phyloP scores from a whole-genome alignment of 306 rosid species.

The Ormosia semicastrata region DNA sequence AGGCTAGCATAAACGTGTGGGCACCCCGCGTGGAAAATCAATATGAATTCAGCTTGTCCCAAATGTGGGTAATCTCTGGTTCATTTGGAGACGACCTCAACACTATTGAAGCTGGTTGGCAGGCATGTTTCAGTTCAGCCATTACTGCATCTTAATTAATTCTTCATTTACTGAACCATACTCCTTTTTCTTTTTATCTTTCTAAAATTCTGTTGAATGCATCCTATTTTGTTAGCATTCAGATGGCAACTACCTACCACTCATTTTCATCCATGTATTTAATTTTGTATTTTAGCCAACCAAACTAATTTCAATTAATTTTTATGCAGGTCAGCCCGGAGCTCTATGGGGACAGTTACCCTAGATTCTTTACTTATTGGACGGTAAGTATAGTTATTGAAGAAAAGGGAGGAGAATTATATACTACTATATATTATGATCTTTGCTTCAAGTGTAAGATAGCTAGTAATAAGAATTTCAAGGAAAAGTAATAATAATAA shows the following conservation, averaged over 20 bases:
- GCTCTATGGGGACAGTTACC: conserved; percentile 89
- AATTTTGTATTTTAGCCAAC: conserved; percentile 7
- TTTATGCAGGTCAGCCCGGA: conserved; percentile 87
- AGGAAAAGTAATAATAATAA: background rate
- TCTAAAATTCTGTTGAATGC: conserved; percentile 3
- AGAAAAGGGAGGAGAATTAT: background rate
- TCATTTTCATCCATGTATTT: conserved; percentile 8
- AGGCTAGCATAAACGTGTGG: conserved; percentile 97
- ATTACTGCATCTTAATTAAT: conserved; percentile 23
- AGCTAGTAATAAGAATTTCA: background rate
- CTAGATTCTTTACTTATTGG: conserved; percentile 97
- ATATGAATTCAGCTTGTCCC: conserved; percentile 95
- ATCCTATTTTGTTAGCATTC: conserved; percentile 28
- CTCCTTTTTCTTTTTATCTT: background rate
- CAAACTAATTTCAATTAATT: conserved; percentile 43
- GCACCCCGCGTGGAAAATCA: conserved; percentile 81
- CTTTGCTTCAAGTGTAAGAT: conserved; percentile 27
- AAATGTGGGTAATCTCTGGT: conserved; percentile 98
- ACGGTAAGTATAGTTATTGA: conserved; percentile 59
- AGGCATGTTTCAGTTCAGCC: conserved; percentile 48
- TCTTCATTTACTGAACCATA: background rate
- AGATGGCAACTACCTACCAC: conserved; percentile 46
- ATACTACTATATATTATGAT: background rate
- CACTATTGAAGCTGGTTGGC: conserved; percentile 99
- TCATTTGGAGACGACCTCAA: conserved; percentile 93